Base-by-base conservation (phyloP, 2,329 filamentous ascomycete genomes). In the Aaosphaeria arxii region DNA sequence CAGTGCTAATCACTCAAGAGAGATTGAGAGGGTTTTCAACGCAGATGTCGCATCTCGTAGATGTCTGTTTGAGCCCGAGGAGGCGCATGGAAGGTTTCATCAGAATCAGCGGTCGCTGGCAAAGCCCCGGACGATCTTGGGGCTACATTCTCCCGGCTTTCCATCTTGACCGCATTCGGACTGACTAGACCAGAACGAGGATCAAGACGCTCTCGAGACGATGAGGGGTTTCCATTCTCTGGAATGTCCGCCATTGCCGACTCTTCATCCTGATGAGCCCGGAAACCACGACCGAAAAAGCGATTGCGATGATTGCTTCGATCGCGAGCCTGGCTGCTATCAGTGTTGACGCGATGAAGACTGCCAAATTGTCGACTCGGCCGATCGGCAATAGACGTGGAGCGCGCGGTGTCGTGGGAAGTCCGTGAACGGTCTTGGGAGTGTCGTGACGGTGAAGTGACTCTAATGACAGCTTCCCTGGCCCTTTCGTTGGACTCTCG, bases 241-340 rank as follows among this genome's bases (percentile, higher is more conserved):
- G 74, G 74, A 29, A 78, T 76, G 49, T 73, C 72, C 7, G 70
- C 75, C 48, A 75, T 73, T 6, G 74, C 76, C 52, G 77, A 56
- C 50, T 77, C 72, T 6, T 73, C 66, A 31, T 59, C 65, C 7
- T 57, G 49, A 7, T 55, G 59, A 39, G 50, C 50, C 33, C 45
- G 52, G n/a, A 49, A 39, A 24, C 55, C 58, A n/a, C 81, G 77
- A 33, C 76, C 71, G 66, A 87, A 83, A 71, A 87, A 86, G 3
- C 83, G 77, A 53, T 84, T 85, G 5, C 79, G 77, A 48, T 83
- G 80, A 5, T 71, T 70, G 5, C 74, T 70, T 11, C 69, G 70
- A 38, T 67, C 62, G 31, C 67, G 67, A 5, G 61, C 55, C 29
- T 53, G 57, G 40, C 52, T 62, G 17, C 62, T 62, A 40, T 70